phyloP scores from a whole-genome alignment of 352 stramenopile species.

The Phytophthora tubulina region DNA sequence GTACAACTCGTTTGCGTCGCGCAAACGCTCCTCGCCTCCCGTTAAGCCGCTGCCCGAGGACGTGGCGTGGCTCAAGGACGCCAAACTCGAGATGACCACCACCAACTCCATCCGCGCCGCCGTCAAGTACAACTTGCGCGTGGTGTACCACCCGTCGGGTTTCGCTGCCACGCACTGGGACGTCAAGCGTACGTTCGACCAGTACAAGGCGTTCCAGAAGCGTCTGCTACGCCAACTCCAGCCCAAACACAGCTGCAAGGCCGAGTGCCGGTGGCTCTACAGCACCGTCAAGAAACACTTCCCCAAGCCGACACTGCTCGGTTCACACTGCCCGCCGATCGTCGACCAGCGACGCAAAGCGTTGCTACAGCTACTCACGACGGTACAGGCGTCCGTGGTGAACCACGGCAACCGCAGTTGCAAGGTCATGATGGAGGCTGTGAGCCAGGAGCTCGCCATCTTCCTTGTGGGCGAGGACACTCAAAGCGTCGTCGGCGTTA shows the following conservation, averaged over 20 bases:
- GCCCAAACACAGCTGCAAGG: constrained; percentile 67
- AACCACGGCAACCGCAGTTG: constrained; percentile 53
- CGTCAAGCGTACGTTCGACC: constrained; percentile 50
- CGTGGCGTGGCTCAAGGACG: constrained; percentile 49
- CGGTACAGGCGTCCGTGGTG: constrained; percentile 44
- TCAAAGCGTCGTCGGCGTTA: constrained; percentile 15
- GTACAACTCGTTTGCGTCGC: constrained; percentile 41
- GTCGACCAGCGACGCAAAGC: constrained; percentile 45
- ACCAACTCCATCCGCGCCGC: constrained; percentile 35
- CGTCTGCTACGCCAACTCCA: constrained; percentile 54
- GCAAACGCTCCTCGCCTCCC: constrained; percentile 40
- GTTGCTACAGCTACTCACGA: constrained; percentile 41
- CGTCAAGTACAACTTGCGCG: constrained; percentile 44
- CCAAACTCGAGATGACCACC: constrained; percentile 45
- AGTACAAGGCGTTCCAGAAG: constrained; percentile 63
- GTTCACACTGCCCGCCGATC: constrained; percentile 36
- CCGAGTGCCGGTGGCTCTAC: constrained; percentile 73
- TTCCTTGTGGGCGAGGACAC: constrained; percentile 41
- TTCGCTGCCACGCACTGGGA: constrained; percentile 41
- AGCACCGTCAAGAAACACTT: constrained; percentile 71
- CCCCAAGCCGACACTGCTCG: constrained; percentile 50
- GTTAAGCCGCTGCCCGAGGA: constrained; percentile 44
- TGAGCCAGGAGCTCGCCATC: constrained; percentile 43
- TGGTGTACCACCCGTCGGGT: constrained; percentile 30
- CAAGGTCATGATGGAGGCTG: constrained; percentile 43